phyloP scores from a whole-genome alignment of 768 basidiomycete species.

The Leccinum rimulosum region DNA sequence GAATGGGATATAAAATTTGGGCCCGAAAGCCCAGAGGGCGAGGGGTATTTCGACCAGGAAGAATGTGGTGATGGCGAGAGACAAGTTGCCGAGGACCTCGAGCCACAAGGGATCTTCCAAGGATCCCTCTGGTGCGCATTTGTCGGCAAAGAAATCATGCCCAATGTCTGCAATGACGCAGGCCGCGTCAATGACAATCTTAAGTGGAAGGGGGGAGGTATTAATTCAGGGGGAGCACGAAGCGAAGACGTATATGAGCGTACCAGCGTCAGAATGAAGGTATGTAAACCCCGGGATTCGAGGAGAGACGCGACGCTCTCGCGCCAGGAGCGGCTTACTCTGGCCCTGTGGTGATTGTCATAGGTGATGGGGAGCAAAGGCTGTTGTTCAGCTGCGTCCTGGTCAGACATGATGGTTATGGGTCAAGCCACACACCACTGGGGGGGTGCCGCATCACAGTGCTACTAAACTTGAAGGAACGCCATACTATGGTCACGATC shows the following conservation, averaged over 20 bases:
- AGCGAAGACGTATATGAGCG: conserved; percentile 30
- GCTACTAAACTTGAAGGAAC: not conserved
- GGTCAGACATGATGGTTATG: conserved; percentile 32
- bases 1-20: conserved; percentile 60
- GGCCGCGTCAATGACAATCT: conserved; percentile 62
- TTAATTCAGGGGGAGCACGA: conserved; percentile 14
- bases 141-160: conserved; percentile 60
- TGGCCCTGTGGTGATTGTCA: conserved; percentile 15
- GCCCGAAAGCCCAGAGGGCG: conserved; percentile 63
- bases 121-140: conserved; percentile 41
- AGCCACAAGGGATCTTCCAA: conserved; percentile 59
- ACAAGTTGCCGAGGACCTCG: conserved; percentile 56
- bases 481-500: conserved; percentile 3
- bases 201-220: not conserved
- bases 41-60: conserved; percentile 80
- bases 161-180: conserved; percentile 74
- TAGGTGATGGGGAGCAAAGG: conserved; percentile 40
- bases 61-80: conserved; percentile 64
- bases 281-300: conserved; percentile 54
- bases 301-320: conserved; percentile 44
- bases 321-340: conserved; percentile 21
- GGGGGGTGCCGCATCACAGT: not conserved
- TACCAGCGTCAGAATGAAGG: conserved; percentile 56
- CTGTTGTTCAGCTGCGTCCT: conserved; percentile 42
- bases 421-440: conserved; percentile 12